These are phyloP conservation scores for Diaporthe australafricana DNA, from an alignment of 2,329 filamentous ascomycete species.

Conservation along the genomic window DNA sequence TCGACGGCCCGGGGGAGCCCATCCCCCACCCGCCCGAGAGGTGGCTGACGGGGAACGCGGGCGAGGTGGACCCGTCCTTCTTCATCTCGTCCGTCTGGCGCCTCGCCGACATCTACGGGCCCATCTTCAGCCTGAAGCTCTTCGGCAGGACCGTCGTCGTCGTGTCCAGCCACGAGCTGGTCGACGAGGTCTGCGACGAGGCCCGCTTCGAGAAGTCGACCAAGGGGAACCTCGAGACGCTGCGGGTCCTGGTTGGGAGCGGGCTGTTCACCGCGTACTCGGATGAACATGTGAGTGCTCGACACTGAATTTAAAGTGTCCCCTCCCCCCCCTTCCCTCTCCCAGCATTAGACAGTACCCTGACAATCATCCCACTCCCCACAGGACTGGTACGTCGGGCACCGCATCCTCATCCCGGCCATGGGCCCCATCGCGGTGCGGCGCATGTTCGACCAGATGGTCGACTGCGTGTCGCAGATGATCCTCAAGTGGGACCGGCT, in stretches of 20 bases:
- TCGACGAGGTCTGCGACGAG: slow-evolving; percentile 48
- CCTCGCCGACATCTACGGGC: slow-evolving; percentile 40
- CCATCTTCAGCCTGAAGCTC: slow-evolving; percentile 39
- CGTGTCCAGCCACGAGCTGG: slow-evolving; percentile 59
- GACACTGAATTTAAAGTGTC: background rate
- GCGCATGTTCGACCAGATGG: slow-evolving; percentile 37
- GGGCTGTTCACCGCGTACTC: slow-evolving; percentile 38
- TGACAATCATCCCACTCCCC: too few relatives aligned
- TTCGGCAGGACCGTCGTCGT: slow-evolving; percentile 53
- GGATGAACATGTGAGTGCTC: slow-evolving; percentile 36
- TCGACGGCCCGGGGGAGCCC: slow-evolving; percentile 31
- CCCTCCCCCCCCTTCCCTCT: background rate
- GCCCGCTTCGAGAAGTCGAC: slow-evolving; percentile 37
- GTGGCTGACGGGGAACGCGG: slow-evolving; percentile 40
- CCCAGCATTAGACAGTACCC: background rate
- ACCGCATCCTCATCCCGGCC: slow-evolving; percentile 37
- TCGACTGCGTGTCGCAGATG: slow-evolving; percentile 39
- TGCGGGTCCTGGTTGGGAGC: slow-evolving; percentile 35
- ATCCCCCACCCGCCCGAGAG: slow-evolving; percentile 40
- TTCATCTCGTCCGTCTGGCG: slow-evolving; percentile 37
- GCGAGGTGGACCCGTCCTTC: slow-evolving; percentile 42
- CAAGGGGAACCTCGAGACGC: slow-evolving; percentile 33
- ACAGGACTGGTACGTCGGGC: slow-evolving; percentile 39
- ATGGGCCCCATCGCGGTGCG: slow-evolving; percentile 37
- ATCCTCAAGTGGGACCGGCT: slow-evolving; percentile 39